Conservation (phyloP, 805 yeast species). For the Candida maltosa region DNA sequence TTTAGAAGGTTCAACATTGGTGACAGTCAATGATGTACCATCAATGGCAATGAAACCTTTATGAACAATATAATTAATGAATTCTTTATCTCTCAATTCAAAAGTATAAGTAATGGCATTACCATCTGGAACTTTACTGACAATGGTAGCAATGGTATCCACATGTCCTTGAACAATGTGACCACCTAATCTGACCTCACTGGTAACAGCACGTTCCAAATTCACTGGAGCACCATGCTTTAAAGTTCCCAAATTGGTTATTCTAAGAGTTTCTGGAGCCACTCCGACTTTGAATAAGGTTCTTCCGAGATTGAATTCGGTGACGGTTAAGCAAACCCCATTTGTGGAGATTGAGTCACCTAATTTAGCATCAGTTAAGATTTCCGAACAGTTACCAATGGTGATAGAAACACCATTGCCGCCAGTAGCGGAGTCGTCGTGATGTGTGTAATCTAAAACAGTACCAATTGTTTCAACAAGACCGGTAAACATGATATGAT, state of each 20-base stretch:
- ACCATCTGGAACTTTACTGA: slow-evolving; percentile 53
- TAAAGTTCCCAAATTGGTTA: slow-evolving; percentile 72
- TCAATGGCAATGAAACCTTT: slow-evolving; percentile 93
- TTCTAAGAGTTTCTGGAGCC: slow-evolving; percentile 85
- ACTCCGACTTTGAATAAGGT: slow-evolving; percentile 80
- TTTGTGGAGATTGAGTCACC: slow-evolving; percentile 93
- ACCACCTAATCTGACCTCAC: slow-evolving; percentile 88
- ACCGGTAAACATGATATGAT: slow-evolving; percentile 95
- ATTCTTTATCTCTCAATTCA: slow-evolving; percentile 58
- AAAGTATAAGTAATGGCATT: slow-evolving; percentile 79
- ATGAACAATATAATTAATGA: slow-evolving; percentile 77
- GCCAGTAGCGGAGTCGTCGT: slow-evolving; percentile 52
- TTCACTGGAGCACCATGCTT: slow-evolving; percentile 63
- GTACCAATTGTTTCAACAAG: slow-evolving; percentile 83
- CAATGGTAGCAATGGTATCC: slow-evolving; percentile 78
- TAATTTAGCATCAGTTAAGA: slow-evolving; percentile 77
- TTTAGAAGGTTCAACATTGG: slow-evolving; percentile 60
- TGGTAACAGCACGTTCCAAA: slow-evolving; percentile 86
- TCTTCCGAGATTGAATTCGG: slow-evolving; percentile 57
- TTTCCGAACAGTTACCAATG: slow-evolving; percentile 56
- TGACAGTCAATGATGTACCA: slow-evolving; percentile 90
- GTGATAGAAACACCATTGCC: slow-evolving; percentile 75
- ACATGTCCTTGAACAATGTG: slow-evolving; percentile 98
- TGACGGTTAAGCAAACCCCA: slow-evolving; percentile 91
- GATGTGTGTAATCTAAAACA: slow-evolving; percentile 43